Evolutionary conservation across 2,329 filamentous ascomycete species (phyloP).

Genomic region (Alternaria burnsii): DNA sequence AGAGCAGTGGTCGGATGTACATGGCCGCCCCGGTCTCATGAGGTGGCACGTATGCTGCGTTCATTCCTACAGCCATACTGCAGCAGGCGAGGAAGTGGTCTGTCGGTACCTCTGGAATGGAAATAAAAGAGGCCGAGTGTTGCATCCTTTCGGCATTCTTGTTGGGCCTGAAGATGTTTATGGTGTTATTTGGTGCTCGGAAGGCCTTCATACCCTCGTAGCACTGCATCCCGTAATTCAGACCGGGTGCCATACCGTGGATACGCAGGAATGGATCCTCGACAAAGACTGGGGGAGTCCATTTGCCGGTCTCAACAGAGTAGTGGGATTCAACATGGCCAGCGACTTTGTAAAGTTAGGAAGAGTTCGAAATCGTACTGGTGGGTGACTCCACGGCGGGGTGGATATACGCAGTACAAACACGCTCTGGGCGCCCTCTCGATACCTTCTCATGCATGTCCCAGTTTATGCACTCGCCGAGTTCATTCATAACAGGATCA

Average conservation of each 20-base stretch:
- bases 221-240: slow-evolving; percentile 96
- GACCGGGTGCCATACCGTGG: slow-evolving; percentile 92
- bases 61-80: slow-evolving; percentile 82
- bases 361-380: background rate
- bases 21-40: slow-evolving; percentile 88
- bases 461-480: background rate
- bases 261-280: slow-evolving; percentile 84
- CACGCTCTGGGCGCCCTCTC: background rate
- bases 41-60: slow-evolving; percentile 90
- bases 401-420: background rate
- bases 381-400: background rate
- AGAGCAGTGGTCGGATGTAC: slow-evolving; percentile 90
- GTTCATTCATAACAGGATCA: background rate
- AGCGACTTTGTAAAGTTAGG: slow-evolving; percentile 69
- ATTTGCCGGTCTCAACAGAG: slow-evolving; percentile 75
- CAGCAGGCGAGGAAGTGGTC: slow-evolving; percentile 79
- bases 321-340: slow-evolving; percentile 92
- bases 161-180: slow-evolving; percentile 87
- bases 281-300: slow-evolving; percentile 81
- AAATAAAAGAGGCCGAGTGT: slow-evolving; percentile 83
- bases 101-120: slow-evolving; percentile 80
- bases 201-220: slow-evolving; percentile 99
- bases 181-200: slow-evolving; percentile 74
- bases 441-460: background rate
- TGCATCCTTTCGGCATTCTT: slow-evolving; percentile 86